Evolutionary conservation across 2,329 filamentous ascomycete genomes (phyloP), one percentile per base, ranked within the genome.

Genomic region (Rutstroemia sp.): DNA sequence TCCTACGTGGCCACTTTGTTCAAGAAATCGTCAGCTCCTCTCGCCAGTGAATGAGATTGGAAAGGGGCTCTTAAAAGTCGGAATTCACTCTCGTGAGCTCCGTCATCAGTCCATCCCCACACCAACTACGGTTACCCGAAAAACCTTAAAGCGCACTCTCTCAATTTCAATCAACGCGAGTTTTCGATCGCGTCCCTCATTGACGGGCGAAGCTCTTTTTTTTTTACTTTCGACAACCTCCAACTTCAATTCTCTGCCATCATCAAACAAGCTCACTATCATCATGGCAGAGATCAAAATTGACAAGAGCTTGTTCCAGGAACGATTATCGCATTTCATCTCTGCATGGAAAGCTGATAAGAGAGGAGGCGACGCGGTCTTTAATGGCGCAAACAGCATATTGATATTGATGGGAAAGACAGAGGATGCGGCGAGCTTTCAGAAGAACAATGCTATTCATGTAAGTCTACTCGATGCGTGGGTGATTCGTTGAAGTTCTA

Each of bases 361-460:
- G 78, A 88, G 92, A 69, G 82, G 87, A 60, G 88, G 88, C 71
- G 89, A 95, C 76, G 79, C 84, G 68, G 75, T 92, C 62, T 99
- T 97, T 73, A 85, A 83, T 65, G 92, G 92, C 69, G 92, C 84
- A 63, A 84, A 86, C 62, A 95, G 92, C 59, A 89, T 99, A 67
- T 77, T 94, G 66, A 82, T 96, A 58, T 80, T 95, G 70, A 94
- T 96, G 82, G 94, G 94, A 73, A 99, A 96, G 78, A 91, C 91
- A 61, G 90, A 94, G 68, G 92, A 96, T 68, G 81, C 83, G 44
- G 87, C 86, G 61, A 86, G 87, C 67, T 96, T 95, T 67, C 85
- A 92, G 74, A 99, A 99, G 79, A 95, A 92, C 69, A 96, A 96
- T 72, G 91, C 94, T 21, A 87, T 96, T 73, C 94, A 97, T 77